Conservation (phyloP, 2,329 filamentous ascomycete species). For the Akanthomyces uredinophilus region DNA sequence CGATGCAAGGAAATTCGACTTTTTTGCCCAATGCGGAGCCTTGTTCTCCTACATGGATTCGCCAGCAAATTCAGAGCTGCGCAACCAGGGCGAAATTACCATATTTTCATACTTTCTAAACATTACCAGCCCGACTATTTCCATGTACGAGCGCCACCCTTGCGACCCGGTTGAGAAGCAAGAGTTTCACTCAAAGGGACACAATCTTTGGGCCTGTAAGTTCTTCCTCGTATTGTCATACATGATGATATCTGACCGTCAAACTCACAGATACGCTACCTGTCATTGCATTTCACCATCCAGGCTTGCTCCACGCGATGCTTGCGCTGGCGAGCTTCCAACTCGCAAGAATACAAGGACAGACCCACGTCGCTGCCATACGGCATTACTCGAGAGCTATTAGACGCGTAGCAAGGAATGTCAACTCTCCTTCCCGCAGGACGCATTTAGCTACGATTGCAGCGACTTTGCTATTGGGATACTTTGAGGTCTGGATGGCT, state of each 20-base stretch:
- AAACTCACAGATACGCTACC: conserved; percentile 66
- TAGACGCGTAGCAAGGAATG: conserved; percentile 69
- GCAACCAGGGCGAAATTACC: conserved; percentile 71
- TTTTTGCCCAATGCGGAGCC: conserved; percentile 43
- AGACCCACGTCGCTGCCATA: conserved; percentile 71
- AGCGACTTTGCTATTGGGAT: conserved; percentile 78
- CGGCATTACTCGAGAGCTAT: conserved; percentile 89
- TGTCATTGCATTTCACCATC: conserved; percentile 74
- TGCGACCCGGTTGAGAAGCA: conserved; percentile 58
- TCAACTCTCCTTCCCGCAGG: conserved; percentile 63
- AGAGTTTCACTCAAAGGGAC: conserved; percentile 56
- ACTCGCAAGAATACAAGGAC: conserved; percentile 73
- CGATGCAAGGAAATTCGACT: conserved; percentile 40
- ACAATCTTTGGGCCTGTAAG: conserved; percentile 61
- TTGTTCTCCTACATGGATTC: conserved; percentile 64
- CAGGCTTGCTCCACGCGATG: conserved; percentile 86
- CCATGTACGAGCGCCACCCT: conserved; percentile 79
- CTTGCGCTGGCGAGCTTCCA: conserved; percentile 82
- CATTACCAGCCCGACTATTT: conserved; percentile 79
- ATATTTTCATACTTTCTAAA: conserved; percentile 92
- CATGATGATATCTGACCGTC: conserved; percentile 16
- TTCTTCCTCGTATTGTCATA: conserved; percentile 14
- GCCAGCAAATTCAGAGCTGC: conserved; percentile 64
- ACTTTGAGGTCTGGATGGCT: conserved; percentile 91
- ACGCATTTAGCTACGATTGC: conserved; percentile 79